Evolutionary conservation across 2,329 filamentous ascomycete species (phyloP).

Genomic region (Penicillium sp.): DNA sequence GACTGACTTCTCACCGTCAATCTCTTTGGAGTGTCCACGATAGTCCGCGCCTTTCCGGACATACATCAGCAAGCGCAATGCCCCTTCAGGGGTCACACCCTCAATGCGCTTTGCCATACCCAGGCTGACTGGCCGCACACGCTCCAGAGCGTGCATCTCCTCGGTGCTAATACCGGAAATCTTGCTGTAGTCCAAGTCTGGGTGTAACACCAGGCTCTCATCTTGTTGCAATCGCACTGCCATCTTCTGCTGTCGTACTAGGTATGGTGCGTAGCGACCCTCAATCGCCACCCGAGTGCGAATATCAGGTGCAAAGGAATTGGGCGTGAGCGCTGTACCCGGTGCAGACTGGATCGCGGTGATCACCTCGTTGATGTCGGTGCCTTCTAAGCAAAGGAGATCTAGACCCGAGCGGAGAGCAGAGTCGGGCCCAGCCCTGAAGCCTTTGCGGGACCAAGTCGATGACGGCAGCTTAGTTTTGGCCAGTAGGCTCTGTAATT

Average conservation of each 20-base stretch:
- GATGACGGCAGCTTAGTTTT: constrained; percentile 60
- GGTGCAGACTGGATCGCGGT: constrained; percentile 49
- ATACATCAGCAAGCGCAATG: constrained; percentile 46
- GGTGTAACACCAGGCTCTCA: constrained; percentile 71
- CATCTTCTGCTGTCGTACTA: constrained; percentile 69
- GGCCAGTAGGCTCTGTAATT: constrained; percentile 64
- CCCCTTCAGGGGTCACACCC: constrained; percentile 59
- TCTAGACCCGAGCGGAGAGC: constrained; percentile 74
- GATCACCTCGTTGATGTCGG: constrained; percentile 61
- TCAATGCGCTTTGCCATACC: constrained; percentile 88
- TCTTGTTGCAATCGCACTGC: constrained; percentile 72
- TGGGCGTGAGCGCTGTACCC: constrained; percentile 47
- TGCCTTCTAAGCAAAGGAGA: constrained; percentile 68
- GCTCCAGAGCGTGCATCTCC: constrained; percentile 71
- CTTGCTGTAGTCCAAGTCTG: constrained; percentile 72
- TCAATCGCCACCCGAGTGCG: constrained; percentile 75
- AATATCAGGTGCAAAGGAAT: constrained; percentile 57
- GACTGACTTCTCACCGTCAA: constrained; percentile 11
- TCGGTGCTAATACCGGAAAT: constrained; percentile 77
- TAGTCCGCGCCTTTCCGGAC: constrained; percentile 29
- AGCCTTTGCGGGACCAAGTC: constrained; percentile 70
- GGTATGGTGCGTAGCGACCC: constrained; percentile 83
- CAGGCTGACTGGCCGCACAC: constrained; percentile 76
- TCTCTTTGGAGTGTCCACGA: constrained; percentile 18
- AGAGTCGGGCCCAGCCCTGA: constrained; percentile 68